These are phyloP conservation scores for Neurospora sp. DNA, from an alignment of 2,329 filamentous ascomycete species.

Conservation along the genomic window DNA sequence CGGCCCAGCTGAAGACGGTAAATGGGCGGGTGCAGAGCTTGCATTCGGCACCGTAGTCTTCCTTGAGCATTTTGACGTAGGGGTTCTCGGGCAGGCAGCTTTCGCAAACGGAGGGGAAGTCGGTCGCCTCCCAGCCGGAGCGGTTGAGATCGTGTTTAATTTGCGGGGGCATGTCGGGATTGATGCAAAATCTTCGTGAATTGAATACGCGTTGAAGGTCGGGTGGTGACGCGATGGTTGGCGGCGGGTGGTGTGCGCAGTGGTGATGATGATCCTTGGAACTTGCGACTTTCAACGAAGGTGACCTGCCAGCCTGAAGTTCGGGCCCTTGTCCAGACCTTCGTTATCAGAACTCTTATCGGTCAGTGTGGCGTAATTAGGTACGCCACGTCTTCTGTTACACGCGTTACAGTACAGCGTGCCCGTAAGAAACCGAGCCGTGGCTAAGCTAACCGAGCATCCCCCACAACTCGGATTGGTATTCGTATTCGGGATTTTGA, in stretches of 20 bases:
- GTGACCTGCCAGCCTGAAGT: neutral
- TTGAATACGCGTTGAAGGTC: neutral
- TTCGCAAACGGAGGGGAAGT: constrained; percentile 83
- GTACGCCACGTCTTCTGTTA: neutral
- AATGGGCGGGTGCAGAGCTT: constrained; percentile 89
- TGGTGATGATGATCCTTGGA: constrained; percentile 3
- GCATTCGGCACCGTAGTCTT: constrained; percentile 85
- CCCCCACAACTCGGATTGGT: constrained; percentile 1
- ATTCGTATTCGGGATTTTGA: neutral
- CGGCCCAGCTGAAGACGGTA: constrained; percentile 91
- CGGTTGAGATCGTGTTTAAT: constrained; percentile 95
- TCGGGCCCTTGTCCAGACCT: neutral
- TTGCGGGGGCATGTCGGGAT: constrained; percentile 62
- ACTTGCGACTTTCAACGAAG: constrained; percentile 5
- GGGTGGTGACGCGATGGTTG: neutral
- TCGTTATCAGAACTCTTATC: constrained; percentile 10
- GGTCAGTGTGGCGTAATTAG: neutral
- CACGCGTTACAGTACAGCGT: neutral
- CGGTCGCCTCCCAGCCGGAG: constrained; percentile 90
- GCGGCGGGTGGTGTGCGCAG: neutral
- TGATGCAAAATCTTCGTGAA: neutral
- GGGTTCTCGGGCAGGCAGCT: constrained; percentile 92
- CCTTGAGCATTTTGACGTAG: constrained; percentile 98
- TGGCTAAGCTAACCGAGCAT: neutral
- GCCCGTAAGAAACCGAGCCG: neutral